phyloP scores from a whole-genome alignment of 1,284 basidiomycete genomes.

The Irpex sp. region DNA sequence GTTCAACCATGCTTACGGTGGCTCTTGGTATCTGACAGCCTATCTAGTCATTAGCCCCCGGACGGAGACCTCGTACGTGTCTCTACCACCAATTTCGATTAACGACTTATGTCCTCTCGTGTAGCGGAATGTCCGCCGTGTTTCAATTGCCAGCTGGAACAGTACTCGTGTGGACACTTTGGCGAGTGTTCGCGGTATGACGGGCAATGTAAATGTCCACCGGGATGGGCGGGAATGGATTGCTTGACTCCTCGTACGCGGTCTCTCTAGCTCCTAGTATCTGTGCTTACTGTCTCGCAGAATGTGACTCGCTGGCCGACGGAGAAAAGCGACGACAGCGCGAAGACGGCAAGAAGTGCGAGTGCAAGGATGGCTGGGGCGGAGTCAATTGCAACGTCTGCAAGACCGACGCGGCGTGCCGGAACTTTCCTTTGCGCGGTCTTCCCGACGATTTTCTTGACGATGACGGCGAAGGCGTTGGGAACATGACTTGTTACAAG shows the following conservation, averaged over 20 bases:
- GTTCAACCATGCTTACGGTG: neutral
- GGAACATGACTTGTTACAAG: constrained; percentile 90
- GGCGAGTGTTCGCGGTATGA: constrained; percentile 84
- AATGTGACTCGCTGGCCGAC: constrained; percentile 89
- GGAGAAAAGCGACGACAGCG: constrained; percentile 81
- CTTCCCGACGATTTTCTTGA: constrained; percentile 29
- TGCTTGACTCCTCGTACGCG: constrained; percentile 76
- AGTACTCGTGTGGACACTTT: constrained; percentile 80
- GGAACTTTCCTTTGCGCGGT: constrained; percentile 64
- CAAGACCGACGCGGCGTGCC: constrained; percentile 73
- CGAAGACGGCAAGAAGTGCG: constrained; percentile 70
- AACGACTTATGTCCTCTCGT: neutral
- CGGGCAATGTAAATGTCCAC: constrained; percentile 86
- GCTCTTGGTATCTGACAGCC: neutral
- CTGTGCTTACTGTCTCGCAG: constrained; percentile 30
- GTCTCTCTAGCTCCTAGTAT: neutral
- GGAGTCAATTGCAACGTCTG: constrained; percentile 98
- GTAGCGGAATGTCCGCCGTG: constrained; percentile 62
- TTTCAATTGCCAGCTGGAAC: constrained; percentile 84
- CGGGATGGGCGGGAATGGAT: constrained; percentile 89
- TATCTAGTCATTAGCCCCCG: constrained; percentile 2
- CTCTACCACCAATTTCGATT: neutral
- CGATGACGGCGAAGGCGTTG: constrained; percentile 40
- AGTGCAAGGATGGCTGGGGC: constrained; percentile 91
- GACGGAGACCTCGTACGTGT: constrained; percentile 2